phyloP scores from a whole-genome alignment of 2,329 filamentous ascomycete genomes.

The Zymoseptoria passerinii region DNA sequence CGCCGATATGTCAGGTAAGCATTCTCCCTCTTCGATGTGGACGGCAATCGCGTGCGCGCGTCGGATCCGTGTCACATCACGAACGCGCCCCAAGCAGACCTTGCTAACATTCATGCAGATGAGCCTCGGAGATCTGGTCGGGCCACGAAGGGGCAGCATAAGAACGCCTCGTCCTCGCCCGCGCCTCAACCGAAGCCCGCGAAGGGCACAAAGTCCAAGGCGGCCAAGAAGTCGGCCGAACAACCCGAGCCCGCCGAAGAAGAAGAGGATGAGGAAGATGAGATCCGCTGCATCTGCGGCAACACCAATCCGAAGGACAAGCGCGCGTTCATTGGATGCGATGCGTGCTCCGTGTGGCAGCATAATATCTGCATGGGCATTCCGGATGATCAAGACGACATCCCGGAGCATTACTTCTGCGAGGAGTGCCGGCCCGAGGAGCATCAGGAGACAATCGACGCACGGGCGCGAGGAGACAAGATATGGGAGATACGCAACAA shows the following conservation, averaged over 20 bases:
- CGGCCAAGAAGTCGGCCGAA: constrained; percentile 38
- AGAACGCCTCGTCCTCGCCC: constrained; percentile 61
- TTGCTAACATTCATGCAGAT: constrained; percentile 38
- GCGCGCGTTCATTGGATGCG: constrained; percentile 92
- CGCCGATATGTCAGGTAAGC: constrained; percentile 19
- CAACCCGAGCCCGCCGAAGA: constrained; percentile 50
- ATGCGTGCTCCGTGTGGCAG: constrained; percentile 88
- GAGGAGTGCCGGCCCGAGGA: constrained; percentile 79
- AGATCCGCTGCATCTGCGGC: constrained; percentile 88
- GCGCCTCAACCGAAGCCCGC: constrained; percentile 31
- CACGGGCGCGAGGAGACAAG: constrained; percentile 70
- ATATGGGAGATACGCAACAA: constrained; percentile 59
- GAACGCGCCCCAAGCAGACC: neutral
- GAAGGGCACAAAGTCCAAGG: constrained; percentile 37
- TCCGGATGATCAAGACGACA: constrained; percentile 63
- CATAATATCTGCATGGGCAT: constrained; percentile 95
- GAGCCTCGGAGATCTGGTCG: constrained; percentile 91
- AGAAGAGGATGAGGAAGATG: constrained; percentile 41
- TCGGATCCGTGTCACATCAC: neutral
- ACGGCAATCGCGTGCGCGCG: neutral
- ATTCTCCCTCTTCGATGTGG: neutral
- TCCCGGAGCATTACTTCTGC: constrained; percentile 82
- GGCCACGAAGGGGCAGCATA: constrained; percentile 95
- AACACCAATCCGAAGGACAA: constrained; percentile 78
- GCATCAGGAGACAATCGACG: constrained; percentile 71